Conservation (phyloP, 768 basidiomycete genomes). For the Suillus sp. region DNA sequence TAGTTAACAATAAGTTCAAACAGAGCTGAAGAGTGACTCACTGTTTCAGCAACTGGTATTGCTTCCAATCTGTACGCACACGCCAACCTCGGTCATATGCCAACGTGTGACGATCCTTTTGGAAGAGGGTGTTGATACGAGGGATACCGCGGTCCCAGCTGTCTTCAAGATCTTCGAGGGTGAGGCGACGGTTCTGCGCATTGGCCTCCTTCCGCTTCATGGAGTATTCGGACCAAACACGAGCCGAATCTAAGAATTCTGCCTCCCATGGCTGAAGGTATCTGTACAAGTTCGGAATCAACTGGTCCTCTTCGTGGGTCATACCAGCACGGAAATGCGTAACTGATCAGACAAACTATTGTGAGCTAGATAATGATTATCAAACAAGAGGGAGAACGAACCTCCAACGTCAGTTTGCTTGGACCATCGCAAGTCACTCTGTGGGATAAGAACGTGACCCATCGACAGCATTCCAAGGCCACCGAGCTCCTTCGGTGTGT, state of each 20-base stretch:
- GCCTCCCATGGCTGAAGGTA: constrained; percentile 98
- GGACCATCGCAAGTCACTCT: constrained; percentile 96
- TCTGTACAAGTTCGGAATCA: constrained; percentile 96
- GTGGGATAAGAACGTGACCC: constrained; percentile 98
- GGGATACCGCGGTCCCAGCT: constrained; percentile 99
- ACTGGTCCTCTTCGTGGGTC: constrained; percentile 92
- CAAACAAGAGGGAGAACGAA: constrained; percentile 25
- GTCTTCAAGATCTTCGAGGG: constrained; percentile 96
- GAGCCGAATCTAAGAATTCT: constrained; percentile 96
- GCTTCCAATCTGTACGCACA: constrained; percentile 97
- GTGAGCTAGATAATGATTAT: neutral
- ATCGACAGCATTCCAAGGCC: constrained; percentile 99
- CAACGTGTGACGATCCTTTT: constrained; percentile 97
- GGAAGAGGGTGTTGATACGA: constrained; percentile 98
- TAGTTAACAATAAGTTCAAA: constrained; percentile 16
- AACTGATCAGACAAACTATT: constrained; percentile 44
- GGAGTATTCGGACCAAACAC: constrained; percentile 99
- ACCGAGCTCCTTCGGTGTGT: constrained; percentile 97
- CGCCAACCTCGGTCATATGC: constrained; percentile 99
- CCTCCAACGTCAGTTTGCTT: constrained; percentile 97
- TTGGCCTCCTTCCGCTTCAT: constrained; percentile 99
- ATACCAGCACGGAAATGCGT: constrained; percentile 99
- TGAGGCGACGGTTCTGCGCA: constrained; percentile 94
- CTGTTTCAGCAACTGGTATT: constrained; percentile 93
- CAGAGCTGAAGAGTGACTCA: constrained; percentile 39